Evolutionary conservation across 768 basidiomycete genomes (phyloP), one percentile per base, ranked within the genome.

Genomic region (Lyophyllum shimeji): DNA sequence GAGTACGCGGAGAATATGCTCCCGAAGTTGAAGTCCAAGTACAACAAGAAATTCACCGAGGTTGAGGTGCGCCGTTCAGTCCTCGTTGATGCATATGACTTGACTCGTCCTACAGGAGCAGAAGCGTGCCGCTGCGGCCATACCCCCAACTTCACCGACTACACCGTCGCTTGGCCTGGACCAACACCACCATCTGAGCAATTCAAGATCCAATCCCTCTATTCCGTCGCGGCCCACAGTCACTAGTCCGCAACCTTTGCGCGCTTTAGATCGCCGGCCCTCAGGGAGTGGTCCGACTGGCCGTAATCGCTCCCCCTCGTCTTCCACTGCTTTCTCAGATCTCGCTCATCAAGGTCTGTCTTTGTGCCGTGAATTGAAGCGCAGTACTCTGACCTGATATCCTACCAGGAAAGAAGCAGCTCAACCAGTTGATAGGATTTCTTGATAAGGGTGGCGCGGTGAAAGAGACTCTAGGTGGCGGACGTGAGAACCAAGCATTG

Each of bases 351-450:
- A 95, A 70, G 90, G 89, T 84, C 57, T 24, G 60, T n/a, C 39
- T 37, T 11, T 37, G 8, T 13, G 15, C 8, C 34, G 3, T 37
- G n/a, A n/a, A n/a, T 3, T 37, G 15, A 11, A 37, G 11, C 15
- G 34, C 34, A 37, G 34, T 40, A 52, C 8, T 58, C 49, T 58
- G 59, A 50, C 43, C 40, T 34, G 61, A 85, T 58, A 27, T 25
- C 31, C 53, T 43, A 27, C 23, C 63, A 90, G 87, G 92, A 57
- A 96, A 95, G 77, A 87, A 83, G 64, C 90, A 93, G 61, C 71
- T 96, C 15, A 93, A 90, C 63, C 90, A 91, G 56, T 75, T 95
- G 49, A 94, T 93, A 55, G 90, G 87, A 8, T 86, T 94, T 65
- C 75, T 95, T 52, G 93, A 92, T 69, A 90, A 91, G 68, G 83